phyloP scores from a whole-genome alignment of 805 yeast species.

The Saccharomycopsis amapae region DNA sequence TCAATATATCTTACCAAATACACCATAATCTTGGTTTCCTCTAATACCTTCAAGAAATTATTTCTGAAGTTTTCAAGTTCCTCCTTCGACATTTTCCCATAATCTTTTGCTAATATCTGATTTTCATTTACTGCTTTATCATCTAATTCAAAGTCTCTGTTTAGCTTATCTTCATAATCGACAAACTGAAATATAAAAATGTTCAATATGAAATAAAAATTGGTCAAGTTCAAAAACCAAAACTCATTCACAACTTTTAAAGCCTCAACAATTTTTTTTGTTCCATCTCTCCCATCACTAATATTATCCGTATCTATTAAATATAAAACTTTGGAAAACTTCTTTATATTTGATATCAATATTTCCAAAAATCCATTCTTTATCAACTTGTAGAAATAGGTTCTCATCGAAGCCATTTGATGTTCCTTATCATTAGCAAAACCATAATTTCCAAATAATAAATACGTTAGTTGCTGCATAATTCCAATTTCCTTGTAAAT shows the following conservation, averaged over 20 bases:
- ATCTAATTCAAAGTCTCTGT: not conserved
- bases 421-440: constrained; percentile 1
- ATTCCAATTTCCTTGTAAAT: constrained; percentile 12
- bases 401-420: constrained; percentile 9
- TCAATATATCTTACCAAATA: constrained; percentile 47
- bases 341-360: constrained; percentile 10
- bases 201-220: constrained; percentile 15
- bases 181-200: constrained; percentile 8
- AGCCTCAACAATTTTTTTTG: constrained; percentile 6
- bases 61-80: constrained; percentile 7
- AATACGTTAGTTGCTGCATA: constrained; percentile 15
- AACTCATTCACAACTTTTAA: constrained; percentile 14
- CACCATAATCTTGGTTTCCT: constrained; percentile 35
- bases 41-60: constrained; percentile 23
- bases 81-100: too few species aligned
- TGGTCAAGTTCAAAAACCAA: constrained; percentile 17
- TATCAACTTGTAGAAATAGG: constrained; percentile 3
- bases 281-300: not conserved
- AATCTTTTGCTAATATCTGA: too few species aligned
- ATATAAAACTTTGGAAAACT: constrained; percentile 9
- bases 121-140: not conserved
- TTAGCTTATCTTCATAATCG: not conserved
- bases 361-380: constrained; percentile 10
- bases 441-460: constrained; percentile 19
- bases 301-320: constrained; percentile 9